phyloP scores from a whole-genome alignment of 768 basidiomycete species.

The Floccularia luteovirens region DNA sequence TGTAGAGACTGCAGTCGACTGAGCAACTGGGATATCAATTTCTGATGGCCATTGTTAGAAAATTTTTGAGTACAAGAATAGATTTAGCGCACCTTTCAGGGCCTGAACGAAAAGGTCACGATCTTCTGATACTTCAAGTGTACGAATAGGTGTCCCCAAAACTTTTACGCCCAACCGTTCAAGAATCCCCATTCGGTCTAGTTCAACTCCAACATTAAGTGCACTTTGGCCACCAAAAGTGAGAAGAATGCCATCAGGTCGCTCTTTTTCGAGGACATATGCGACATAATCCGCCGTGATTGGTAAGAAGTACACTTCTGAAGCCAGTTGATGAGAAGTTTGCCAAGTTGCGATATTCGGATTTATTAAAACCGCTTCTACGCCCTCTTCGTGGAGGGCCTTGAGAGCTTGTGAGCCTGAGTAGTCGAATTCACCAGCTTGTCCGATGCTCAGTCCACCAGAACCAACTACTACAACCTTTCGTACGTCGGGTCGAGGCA shows the following conservation, averaged over 20 bases:
- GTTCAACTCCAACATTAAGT: constrained; percentile 92
- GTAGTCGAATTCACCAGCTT: constrained; percentile 99
- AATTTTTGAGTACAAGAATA: constrained; percentile 1
- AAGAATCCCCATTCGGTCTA: constrained; percentile 94
- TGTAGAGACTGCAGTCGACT: constrained; percentile 94
- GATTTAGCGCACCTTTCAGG: constrained; percentile 64
- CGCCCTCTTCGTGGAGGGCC: constrained; percentile 92
- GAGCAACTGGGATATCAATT: constrained; percentile 93
- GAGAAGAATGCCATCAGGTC: constrained; percentile 93
- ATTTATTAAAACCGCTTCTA: constrained; percentile 92
- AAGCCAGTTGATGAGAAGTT: constrained; percentile 94
- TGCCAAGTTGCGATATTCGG: constrained; percentile 99
- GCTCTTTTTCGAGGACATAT: constrained; percentile 96
- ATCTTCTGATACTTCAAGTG: constrained; percentile 95
- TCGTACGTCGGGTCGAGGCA: constrained; percentile 85
- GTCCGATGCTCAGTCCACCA: constrained; percentile 94
- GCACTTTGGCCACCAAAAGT: constrained; percentile 99
- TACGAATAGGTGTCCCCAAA: constrained; percentile 90
- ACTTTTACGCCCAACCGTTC: constrained; percentile 91
- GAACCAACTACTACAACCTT: constrained; percentile 95
- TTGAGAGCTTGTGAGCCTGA: constrained; percentile 99
- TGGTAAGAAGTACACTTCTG: constrained; percentile 96
- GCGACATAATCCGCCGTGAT: constrained; percentile 97
- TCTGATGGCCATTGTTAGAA: constrained; percentile 41
- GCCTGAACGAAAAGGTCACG: constrained; percentile 94